phyloP scores from a whole-genome alignment of 2,329 filamentous ascomycete genomes.

The Botrytis byssoidea region DNA sequence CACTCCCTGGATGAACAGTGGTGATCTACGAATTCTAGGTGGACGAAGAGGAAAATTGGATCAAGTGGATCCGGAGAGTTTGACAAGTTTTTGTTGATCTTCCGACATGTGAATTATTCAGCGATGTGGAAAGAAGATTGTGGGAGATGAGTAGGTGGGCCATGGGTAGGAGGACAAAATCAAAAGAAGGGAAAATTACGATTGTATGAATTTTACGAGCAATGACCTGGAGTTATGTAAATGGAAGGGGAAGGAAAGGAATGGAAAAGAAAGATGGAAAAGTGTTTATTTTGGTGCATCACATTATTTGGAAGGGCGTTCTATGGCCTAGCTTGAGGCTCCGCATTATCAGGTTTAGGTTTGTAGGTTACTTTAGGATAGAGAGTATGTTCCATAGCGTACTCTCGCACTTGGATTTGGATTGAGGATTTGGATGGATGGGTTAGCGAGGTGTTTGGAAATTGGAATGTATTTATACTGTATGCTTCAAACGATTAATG shows the following conservation, averaged over 20 bases:
- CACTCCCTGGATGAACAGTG: conserved; percentile 13
- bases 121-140: not conserved
- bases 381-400: not conserved
- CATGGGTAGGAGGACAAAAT: not conserved
- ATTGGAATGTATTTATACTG: not conserved
- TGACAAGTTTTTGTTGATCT: conserved; percentile 5
- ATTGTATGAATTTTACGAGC: not conserved
- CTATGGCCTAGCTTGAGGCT: not conserved
- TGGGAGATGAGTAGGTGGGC: not conserved
- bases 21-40: not conserved
- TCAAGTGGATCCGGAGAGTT: conserved; percentile 15
- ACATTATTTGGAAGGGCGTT: not conserved
- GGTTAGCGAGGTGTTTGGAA: not conserved
- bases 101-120: not conserved
- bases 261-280: not conserved
- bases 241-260: not conserved
- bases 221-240: not conserved
- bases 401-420: not conserved
- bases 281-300: not conserved
- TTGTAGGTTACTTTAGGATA: not conserved
- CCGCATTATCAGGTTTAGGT: not conserved
- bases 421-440: not conserved
- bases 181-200: not conserved
- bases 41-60: conserved; percentile 1
- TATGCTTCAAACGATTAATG: not conserved